Base-by-base conservation (phyloP, 2,329 filamentous ascomycete genomes). In the Sporothrix euskadiensis region DNA sequence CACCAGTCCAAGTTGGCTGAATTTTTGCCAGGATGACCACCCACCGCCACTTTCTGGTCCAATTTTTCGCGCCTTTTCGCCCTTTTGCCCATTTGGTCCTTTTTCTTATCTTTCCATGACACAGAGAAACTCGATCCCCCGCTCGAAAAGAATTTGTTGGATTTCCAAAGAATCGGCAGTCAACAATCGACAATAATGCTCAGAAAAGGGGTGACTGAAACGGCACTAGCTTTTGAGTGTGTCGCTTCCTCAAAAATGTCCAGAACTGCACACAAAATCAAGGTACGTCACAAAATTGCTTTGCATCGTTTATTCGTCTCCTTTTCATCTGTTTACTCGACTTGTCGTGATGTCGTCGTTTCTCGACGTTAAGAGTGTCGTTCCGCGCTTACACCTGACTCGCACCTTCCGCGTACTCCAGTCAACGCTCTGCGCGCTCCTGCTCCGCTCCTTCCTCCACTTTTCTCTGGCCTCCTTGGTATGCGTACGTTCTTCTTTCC, bases 81-180 rank as follows among this genome's bases (percentile, higher is more conserved):
- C 26, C 26, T 26, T 69, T 69, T 69, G 26, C 26, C 52, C 52
- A 14, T 68, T 69, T 54, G 4, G 10, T 19, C 52, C 32, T 73
- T 75, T 75, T 57, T 72, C 69, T 75, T 76, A 71, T 71, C 69
- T 71, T 75, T 73, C 75, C 72, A 76, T 73, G 54, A 70, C 41
- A 72, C 54, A 74, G 22, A 69, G 44, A 74, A 69, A 70, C 30
- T 71, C 14, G 39, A 3, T 47, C 32, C 54, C 69, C 56, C 69
- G 66, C 66, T 69, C 66, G 66, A 69, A 22, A 22, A 30, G 47
- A 54, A 14, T 35, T 26, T 26, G 41, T n/a, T 44, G 63, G 22
- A 66, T 30, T 68, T 68, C 26, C 5, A 10, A 52, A 68, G 44
- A 63, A 41, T 19, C 22, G 44, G 65, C 6, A 69, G n/a, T 44